Percentiles rank a stretch among this genome's conserved stretches.
Evolutionary conservation across 2,329 filamentous ascomycete species (phyloP).

Genomic region (Teratosphaeria destructans): DNA sequence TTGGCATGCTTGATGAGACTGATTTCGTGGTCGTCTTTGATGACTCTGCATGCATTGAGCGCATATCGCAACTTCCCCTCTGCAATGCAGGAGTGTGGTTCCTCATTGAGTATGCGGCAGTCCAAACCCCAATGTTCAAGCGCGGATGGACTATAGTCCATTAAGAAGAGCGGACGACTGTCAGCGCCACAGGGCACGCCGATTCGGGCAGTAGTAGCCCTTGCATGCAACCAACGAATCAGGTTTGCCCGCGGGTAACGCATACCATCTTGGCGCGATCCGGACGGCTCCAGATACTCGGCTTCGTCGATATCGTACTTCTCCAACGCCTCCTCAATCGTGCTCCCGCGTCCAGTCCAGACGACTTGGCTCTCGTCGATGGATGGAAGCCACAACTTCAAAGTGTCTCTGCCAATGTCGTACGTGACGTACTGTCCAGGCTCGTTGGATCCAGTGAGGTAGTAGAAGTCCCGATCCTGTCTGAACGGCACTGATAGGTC

Average conservation of each 20-base stretch:
- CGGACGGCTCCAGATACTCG: constrained; percentile 30
- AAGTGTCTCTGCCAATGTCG: constrained; percentile 60
- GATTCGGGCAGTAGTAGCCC: not conserved
- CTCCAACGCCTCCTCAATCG: constrained; percentile 59
- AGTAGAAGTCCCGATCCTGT: constrained; percentile 78
- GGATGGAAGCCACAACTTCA: constrained; percentile 85
- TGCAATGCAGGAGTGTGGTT: not conserved
- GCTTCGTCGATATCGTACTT: constrained; percentile 75
- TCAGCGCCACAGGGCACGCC: not conserved
- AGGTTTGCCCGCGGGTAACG: not conserved
- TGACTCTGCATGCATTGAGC: constrained; percentile 69
- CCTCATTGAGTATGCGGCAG: not conserved
- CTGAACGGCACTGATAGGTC: constrained; percentile 74
- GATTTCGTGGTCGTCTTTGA: constrained; percentile 81
- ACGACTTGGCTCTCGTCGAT: constrained; percentile 81
- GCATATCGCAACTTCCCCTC: constrained; percentile 49
- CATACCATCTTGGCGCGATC: not conserved
- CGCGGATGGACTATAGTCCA: not conserved
- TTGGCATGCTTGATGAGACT: constrained; percentile 73
- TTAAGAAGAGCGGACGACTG: not conserved
- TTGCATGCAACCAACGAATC: not conserved
- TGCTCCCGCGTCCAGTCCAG: constrained; percentile 83
- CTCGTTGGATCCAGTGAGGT: constrained; percentile 75
- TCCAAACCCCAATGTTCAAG: not conserved
- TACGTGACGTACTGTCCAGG: constrained; percentile 75